A percentile compares a stretch with the other conserved stretches of the same genome.
These are phyloP conservation scores for Bipolaris gigantea DNA, from an alignment of 2,329 filamentous ascomycete genomes.

Conservation along the genomic window DNA sequence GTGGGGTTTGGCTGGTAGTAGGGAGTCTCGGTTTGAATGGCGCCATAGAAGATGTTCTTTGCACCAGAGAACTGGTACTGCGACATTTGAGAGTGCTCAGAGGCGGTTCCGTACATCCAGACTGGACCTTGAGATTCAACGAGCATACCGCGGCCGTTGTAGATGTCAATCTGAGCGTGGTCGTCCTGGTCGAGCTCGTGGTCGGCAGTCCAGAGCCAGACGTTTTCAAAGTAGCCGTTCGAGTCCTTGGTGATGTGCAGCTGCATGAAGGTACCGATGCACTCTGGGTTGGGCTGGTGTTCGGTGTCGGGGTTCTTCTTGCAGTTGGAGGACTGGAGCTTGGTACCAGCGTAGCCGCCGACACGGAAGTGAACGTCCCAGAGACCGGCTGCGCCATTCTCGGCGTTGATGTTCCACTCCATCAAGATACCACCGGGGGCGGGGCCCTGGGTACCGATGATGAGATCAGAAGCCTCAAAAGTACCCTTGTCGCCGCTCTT, in stretches of 20 bases:
- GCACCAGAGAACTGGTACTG: conserved; percentile 68
- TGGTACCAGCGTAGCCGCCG: conserved; percentile 80
- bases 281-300: conserved; percentile 65
- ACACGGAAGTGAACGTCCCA: conserved; percentile 98
- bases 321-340: conserved; percentile 79
- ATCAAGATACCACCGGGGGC: conserved; percentile 87
- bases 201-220: conserved; percentile 88
- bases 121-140: conserved; percentile 76
- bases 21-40: conserved; percentile 70
- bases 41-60: conserved; percentile 63
- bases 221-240: conserved; percentile 82
- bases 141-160: conserved; percentile 81
- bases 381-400: conserved; percentile 73
- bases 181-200: conserved; percentile 80
- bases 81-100: conserved; percentile 70
- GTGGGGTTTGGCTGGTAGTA: conserved; percentile 70
- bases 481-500: conserved; percentile 70
- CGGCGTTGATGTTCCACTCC: conserved; percentile 79
- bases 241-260: conserved; percentile 59
- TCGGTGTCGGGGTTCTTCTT: conserved; percentile 70
- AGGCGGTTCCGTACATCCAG: conserved; percentile 71
- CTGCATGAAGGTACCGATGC: conserved; percentile 71
- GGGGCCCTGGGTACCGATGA: conserved; percentile 81
- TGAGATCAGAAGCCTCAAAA: conserved; percentile 85
- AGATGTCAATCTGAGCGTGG: conserved; percentile 77